Evolutionary conservation across 1,284 basidiomycete genomes (phyloP), one percentile per base, ranked within the genome.

Genomic region (Puccinia horiana): DNA sequence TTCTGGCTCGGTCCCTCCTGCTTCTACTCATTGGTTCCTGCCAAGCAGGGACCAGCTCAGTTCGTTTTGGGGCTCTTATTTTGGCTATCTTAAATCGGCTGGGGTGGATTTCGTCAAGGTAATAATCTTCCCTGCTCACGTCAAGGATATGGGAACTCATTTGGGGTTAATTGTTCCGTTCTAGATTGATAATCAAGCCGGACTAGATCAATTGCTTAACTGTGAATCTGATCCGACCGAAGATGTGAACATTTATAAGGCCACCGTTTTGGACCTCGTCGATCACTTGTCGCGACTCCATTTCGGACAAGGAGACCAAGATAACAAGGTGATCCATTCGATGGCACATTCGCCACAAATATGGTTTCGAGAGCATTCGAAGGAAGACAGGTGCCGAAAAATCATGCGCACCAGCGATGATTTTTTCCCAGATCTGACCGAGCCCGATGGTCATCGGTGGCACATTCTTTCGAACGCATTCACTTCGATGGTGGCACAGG

Each of bases 151-250:
- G 2, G 29, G 23, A 29, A 32, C 8, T 26, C n/a, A 58, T 29
- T 75, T 56, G 26, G 40, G 37, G 8, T 42, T 16, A 16, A 75
- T 54, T 0, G 18, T 75, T 26, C 5, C 32, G n/a, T 3, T 61
- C 9, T 47, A 77, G 76, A 63, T 77, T 11, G 76, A 77, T 77
- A 77, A 77, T 77, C 76, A 77, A 67, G 76, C 76, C 9, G 61
- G 76, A 1, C 23, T 77, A 26, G 76, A 77, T 37, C 63, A 42
- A 23, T 42, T 77, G 11, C 29, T 61, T 26, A 37, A 12, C 44
- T 77, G 76, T 42, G 76, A 77, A 65, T 42, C 56, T 35, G 40
- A 77, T 65, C 58, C 76, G 1, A 61, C 32, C 23, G 56, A 77
- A 77, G 56, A 58, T 16, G 35, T 42, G 14, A 14, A 67, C 5